Conservation (phyloP, 768 basidiomycete genomes). For the Candolleomyces aberdarensis region DNA sequence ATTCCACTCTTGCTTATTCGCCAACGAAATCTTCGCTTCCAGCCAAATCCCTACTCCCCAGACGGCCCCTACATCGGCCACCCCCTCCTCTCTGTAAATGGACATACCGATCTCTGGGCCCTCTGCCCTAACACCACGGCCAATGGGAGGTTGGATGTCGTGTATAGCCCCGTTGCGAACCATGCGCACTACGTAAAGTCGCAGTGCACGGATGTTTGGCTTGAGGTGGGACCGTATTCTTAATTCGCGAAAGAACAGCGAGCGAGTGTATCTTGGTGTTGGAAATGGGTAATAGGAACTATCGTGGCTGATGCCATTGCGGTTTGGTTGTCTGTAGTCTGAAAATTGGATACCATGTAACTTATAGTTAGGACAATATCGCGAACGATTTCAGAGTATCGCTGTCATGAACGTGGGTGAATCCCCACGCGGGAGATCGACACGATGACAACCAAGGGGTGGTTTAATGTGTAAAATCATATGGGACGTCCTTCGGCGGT, state of each 20-base stretch:
- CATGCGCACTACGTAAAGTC: constrained; percentile 38
- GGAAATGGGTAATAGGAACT: too few relatives aligned
- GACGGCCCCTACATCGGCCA: constrained; percentile 17
- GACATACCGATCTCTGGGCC: constrained; percentile 18
- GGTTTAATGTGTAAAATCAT: too few relatives aligned
- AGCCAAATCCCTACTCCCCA: constrained; percentile 18
- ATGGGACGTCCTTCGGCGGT: too few relatives aligned
- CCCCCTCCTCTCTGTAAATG: constrained; percentile 15
- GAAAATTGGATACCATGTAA: too few relatives aligned
- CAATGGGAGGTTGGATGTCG: constrained; percentile 38
- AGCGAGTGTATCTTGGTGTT: background rate
- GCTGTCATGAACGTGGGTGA: too few relatives aligned
- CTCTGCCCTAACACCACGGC: constrained; percentile 41
- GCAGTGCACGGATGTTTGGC: constrained; percentile 34
- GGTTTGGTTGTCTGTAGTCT: too few relatives aligned
- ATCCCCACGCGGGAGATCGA: too few relatives aligned
- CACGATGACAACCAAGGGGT: too few relatives aligned
- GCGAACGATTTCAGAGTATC: too few relatives aligned
- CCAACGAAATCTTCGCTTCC: background rate
- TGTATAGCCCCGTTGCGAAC: constrained; percentile 40
- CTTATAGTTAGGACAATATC: too few relatives aligned
- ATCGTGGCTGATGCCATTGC: too few relatives aligned
- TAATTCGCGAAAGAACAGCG: background rate
- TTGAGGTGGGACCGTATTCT: constrained; percentile 25
- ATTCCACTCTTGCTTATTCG: background rate